A percentile compares a stretch with the other conserved stretches of the same genome.
Evolutionary conservation across 2,329 filamentous ascomycete genomes (phyloP).

Genomic region (Ophiostoma tasmaniense): DNA sequence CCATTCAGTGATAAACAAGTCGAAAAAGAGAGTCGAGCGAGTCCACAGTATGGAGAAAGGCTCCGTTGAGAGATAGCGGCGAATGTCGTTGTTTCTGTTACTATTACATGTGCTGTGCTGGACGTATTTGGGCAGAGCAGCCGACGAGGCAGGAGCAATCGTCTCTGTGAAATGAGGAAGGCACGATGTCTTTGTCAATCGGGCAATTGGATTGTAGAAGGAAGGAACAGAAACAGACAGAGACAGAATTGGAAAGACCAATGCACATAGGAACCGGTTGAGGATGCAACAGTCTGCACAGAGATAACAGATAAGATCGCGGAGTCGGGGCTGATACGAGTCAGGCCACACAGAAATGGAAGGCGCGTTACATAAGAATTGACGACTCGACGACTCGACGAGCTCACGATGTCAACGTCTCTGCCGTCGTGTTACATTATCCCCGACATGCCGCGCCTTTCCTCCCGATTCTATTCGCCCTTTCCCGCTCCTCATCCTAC

Average conservation of each 20-base stretch:
- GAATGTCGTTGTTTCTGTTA: neutral
- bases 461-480: neutral
- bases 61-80: constrained; percentile 2
- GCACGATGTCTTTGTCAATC: neutral
- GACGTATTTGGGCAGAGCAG: neutral
- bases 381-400: neutral
- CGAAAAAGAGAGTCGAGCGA: neutral
- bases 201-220: neutral
- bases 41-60: constrained; percentile 4
- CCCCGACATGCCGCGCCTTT: neutral
- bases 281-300: neutral
- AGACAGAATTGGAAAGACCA: neutral
- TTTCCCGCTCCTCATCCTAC: neutral
- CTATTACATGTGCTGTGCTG: neutral
- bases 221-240: no score
- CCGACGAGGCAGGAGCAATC: neutral
- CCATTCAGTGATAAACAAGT: constrained; percentile 3
- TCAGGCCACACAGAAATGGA: neutral
- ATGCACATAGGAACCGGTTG: neutral
- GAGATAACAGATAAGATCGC: constrained; percentile 5
- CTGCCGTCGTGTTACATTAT: neutral
- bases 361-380: neutral
- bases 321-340: neutral
- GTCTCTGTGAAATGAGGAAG: neutral
- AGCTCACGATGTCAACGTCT: neutral